Base-by-base conservation (phyloP, 192 early-diverging fungal species). In the Entomortierella parvispora region DNA sequence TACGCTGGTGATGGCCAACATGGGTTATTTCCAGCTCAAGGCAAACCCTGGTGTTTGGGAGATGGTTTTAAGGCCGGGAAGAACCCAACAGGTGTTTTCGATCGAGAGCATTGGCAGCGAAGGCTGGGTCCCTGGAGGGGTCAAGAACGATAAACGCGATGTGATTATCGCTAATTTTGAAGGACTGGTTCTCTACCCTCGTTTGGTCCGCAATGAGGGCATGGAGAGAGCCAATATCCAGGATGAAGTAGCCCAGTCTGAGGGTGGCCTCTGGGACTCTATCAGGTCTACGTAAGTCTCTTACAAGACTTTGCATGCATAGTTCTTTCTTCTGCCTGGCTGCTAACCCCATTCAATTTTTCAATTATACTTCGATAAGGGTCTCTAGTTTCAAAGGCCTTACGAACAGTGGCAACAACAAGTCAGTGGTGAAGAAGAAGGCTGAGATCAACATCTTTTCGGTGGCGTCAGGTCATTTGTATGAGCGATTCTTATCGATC, bases 1-100 rank as follows among this genome's bases (percentile, higher is more conserved):
- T 65, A 99, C 96, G 4, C 95, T 97, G 45, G 95, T 97, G 1
- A 99, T 99, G 97, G 94, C 95, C n/a, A 99, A 99, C 45, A 85
- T 96, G 17, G 97, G 97, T 3, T 99, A 99, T 67, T 81, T 99
- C 56, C 97, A 99, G 80, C 86, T 99, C 52, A 95, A 96, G 75
- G 96, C 96, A 5, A 88, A 89, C 61, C 95, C 96, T 10, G 96
- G 96, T 54, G 86, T 94, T 3, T 99, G 95, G 96, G 75, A 80
- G 37, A 85, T 99, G 48, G 66, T 80, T 12, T 77, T 98, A 22
- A 87, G 97, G 29, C 85, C 88, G 15, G 97, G 97, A 0, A 89
- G 93, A 15, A 96, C 96, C 0, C 65, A 69, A 2, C 89, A 97
- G 26, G 80, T 98, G 9, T 99, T 91, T 78, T 75, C 84, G 43